Conservation (phyloP, 176 grass and related monocot species). For the Guadua angustifolia region DNA sequence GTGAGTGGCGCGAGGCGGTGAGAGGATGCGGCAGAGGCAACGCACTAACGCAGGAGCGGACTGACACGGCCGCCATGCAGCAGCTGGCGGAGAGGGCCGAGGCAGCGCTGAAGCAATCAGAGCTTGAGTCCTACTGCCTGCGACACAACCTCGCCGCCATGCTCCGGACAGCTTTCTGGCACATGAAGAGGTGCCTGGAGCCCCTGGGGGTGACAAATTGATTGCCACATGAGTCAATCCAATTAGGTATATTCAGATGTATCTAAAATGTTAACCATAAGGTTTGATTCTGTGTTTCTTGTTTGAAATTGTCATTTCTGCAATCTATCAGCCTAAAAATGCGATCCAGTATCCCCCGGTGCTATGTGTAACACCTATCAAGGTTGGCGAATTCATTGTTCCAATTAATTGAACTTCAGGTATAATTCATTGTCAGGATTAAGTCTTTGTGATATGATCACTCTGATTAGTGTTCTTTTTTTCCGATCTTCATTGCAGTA, state of each 20-base stretch:
- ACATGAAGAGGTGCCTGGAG: too few relatives aligned
- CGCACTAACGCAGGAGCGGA: too few relatives aligned
- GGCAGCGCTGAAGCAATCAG: too few relatives aligned
- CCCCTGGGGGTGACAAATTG: too few relatives aligned
- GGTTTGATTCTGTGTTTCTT: slow-evolving; percentile 18
- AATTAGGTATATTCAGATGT: background rate
- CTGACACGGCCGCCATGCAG: too few relatives aligned
- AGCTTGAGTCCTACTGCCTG: too few relatives aligned
- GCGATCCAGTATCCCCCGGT: slow-evolving; percentile 48
- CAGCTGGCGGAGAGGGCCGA: too few relatives aligned
- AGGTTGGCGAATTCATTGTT: slow-evolving; percentile 41
- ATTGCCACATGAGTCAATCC: background rate
- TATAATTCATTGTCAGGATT: background rate
- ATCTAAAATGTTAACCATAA: background rate
- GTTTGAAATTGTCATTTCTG: slow-evolving; percentile 52
- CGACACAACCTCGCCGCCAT: too few relatives aligned
- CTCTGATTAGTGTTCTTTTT: background rate
- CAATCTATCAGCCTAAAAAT: slow-evolving; percentile 59
- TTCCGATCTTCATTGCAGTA: slow-evolving; percentile 52
- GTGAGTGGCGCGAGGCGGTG: too few relatives aligned
- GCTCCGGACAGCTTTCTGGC: too few relatives aligned
- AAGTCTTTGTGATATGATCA: background rate
- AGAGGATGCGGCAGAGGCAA: too few relatives aligned
- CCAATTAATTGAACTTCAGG: background rate
- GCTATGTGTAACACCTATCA: slow-evolving; percentile 73